These are phyloP conservation scores for Epithele typhae DNA, from an alignment of 768 basidiomycete species.

Conservation along the genomic window DNA sequence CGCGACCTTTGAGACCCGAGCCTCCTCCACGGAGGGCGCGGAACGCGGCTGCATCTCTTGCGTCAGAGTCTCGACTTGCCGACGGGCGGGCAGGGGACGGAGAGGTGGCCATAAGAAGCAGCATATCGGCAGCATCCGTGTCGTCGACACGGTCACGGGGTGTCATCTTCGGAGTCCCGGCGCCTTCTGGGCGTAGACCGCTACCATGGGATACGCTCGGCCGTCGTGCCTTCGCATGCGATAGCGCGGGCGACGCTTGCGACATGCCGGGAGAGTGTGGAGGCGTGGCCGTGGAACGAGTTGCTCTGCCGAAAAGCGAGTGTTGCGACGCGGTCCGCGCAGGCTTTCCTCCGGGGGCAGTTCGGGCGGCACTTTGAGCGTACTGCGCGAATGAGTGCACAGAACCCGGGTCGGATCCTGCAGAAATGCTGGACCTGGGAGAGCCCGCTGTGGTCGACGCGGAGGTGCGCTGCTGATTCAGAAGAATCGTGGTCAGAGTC, in stretches of 20 bases:
- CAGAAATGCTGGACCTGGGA: conserved; percentile 66
- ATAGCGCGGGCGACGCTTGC: conserved; percentile 9
- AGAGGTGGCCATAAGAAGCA: conserved; percentile 81
- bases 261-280: conserved; percentile 20
- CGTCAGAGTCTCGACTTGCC: conserved; percentile 40
- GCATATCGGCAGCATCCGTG: conserved; percentile 81
- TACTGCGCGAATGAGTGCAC: conserved; percentile 59
- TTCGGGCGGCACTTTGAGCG: conserved; percentile 63
- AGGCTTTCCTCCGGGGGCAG: conserved; percentile 36
- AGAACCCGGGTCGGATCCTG: conserved; percentile 64
- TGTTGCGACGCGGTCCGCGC: conserved; percentile 34
- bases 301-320: conserved; percentile 21
- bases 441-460: conserved; percentile 55
- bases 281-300: conserved; percentile 34
- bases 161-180: conserved; percentile 21
- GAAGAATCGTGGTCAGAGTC: conserved; percentile 67
- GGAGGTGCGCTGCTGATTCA: conserved; percentile 62
- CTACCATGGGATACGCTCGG: conserved; percentile 8
- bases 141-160: conserved; percentile 32
- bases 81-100: conserved; percentile 69
- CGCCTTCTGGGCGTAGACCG: conserved; percentile 12
- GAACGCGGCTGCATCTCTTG: conserved; percentile 52
- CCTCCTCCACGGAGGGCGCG: conserved; percentile 48
- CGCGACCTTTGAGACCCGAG: conserved; percentile 55
- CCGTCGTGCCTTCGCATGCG: conserved; percentile 16